A percentile compares a stretch with the other conserved stretches of the same genome.
Conservation (phyloP, 75 land plant genomes). For the Adiantum capillusveneris region DNA sequence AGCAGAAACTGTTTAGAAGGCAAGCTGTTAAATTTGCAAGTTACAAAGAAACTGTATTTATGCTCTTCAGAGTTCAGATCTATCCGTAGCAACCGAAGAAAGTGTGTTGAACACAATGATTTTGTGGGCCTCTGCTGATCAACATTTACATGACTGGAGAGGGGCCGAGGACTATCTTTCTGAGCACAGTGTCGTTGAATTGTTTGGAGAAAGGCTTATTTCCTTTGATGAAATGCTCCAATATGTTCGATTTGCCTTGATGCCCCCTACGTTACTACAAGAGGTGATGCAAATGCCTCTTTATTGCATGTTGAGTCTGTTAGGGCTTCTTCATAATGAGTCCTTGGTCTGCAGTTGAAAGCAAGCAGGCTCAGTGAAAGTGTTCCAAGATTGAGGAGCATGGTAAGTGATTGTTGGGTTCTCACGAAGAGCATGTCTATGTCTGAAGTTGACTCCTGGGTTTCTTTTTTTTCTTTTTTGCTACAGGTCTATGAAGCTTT, state of each 20-base stretch:
- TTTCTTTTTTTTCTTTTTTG: background rate
- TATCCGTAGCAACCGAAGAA: constrained; percentile 90
- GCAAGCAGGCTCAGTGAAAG: constrained; percentile 37
- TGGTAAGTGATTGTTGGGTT: constrained; percentile 41
- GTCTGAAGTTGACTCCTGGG: background rate
- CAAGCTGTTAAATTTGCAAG: background rate
- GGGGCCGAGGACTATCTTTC: constrained; percentile 34
- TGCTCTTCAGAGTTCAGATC: constrained; percentile 62
- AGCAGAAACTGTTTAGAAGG: background rate
- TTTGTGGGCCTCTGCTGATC: constrained; percentile 56
- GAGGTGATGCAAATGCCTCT: too few relatives aligned
- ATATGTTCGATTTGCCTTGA: constrained; percentile 75
- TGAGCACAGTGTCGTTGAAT: constrained; percentile 29
- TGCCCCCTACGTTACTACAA: constrained; percentile 50
- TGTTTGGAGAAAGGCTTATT: constrained; percentile 50
- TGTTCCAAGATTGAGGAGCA: constrained; percentile 29
- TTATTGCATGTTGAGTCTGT: too few relatives aligned
- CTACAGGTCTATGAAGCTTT: constrained; percentile 61
- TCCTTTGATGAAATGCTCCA: constrained; percentile 36
- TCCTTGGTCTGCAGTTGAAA: constrained; percentile 39
- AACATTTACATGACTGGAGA: constrained; percentile 62
- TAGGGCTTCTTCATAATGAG: too few relatives aligned
- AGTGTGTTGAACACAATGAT: constrained; percentile 78
- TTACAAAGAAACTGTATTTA: too few relatives aligned
- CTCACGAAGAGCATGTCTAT: background rate